Percentiles rank a stretch among this genome's conserved stretches.
phyloP scores from a whole-genome alignment of 306 rosid genomes.

The Vigna mungo region DNA sequence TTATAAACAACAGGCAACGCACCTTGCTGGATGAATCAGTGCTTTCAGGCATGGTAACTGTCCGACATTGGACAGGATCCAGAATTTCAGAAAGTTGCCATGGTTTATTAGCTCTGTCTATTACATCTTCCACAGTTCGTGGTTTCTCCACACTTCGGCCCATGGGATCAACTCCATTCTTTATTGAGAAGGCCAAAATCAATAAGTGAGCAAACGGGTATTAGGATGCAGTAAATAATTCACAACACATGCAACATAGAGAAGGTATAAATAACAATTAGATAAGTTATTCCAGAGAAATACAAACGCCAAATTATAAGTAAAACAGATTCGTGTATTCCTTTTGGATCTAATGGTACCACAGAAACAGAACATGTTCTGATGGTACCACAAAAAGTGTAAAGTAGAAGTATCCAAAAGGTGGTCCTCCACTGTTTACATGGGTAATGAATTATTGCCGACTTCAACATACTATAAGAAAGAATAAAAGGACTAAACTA shows the following conservation, averaged over 20 bases:
- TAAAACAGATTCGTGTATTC: conserved; percentile 27
- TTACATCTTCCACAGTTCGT: conserved; percentile 64
- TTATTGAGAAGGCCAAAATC: conserved; percentile 50
- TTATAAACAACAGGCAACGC: conserved; percentile 36
- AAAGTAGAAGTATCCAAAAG: conserved; percentile 25
- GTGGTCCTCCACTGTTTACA: conserved; percentile 7
- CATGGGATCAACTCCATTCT: conserved; percentile 76
- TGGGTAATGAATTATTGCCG: conserved; percentile 13
- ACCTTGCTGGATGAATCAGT: conserved; percentile 84
- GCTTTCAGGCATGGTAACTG: conserved; percentile 81
- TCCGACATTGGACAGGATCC: conserved; percentile 73
- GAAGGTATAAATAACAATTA: conserved; percentile 21
- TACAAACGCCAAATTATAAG: not conserved
- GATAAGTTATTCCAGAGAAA: conserved; percentile 27
- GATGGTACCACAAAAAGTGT: not conserved
- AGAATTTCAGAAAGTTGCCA: conserved; percentile 86
- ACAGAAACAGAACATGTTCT: conserved; percentile 22
- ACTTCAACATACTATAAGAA: conserved; percentile 20
- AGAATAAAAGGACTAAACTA: conserved; percentile 19
- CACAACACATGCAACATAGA: not conserved
- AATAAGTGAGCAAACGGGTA: conserved; percentile 41
- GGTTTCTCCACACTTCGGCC: conserved; percentile 70
- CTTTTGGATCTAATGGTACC: conserved; percentile 34
- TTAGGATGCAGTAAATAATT: conserved; percentile 34
- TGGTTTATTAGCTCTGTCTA: conserved; percentile 70